A percentile compares a stretch with the other conserved stretches of the same genome.
Conservation (phyloP, 176 grass and related monocot genomes). For the Tillandsia leiboldiana region DNA sequence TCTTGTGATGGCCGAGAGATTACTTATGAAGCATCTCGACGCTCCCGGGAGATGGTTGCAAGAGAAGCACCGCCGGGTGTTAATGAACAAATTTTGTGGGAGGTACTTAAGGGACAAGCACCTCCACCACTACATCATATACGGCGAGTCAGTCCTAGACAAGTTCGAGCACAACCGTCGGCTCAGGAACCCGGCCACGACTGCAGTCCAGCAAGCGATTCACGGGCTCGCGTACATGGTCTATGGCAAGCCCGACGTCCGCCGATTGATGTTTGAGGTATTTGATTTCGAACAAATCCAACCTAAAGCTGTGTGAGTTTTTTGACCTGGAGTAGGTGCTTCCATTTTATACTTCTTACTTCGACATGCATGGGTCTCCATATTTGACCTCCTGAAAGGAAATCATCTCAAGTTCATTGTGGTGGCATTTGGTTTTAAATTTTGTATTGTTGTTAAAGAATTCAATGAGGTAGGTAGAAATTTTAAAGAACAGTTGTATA, state of each 20-base stretch:
- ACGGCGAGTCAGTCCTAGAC: conserved; percentile 68
- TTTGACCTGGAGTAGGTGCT: neutral
- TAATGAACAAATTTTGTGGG: conserved; percentile 98
- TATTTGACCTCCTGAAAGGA: no score
- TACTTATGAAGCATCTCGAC: conserved; percentile 98
- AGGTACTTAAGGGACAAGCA: conserved; percentile 81
- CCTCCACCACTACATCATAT: conserved; percentile 77
- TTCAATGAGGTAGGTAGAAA: no score
- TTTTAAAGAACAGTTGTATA: no score
- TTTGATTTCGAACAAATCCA: conserved; percentile 96
- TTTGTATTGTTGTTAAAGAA: no score
- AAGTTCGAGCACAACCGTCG: conserved; percentile 85
- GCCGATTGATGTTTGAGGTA: conserved; percentile 92
- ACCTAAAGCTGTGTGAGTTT: conserved; percentile 68
- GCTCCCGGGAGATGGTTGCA: conserved; percentile 87
- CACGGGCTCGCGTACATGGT: conserved; percentile 77
- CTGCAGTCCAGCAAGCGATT: conserved; percentile 76
- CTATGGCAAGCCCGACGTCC: conserved; percentile 84
- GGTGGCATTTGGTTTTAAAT: no score
- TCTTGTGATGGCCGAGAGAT: conserved; percentile 83
- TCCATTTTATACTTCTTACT: no score
- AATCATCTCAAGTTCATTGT: no score
- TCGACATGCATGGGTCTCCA: no score
- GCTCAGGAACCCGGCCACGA: conserved; percentile 84
- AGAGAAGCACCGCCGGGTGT: conserved; percentile 65